A percentile compares a stretch with the other conserved stretches of the same genome.
Conservation (phyloP, 2,329 filamentous ascomycete species). For the Aspergillus persii region DNA sequence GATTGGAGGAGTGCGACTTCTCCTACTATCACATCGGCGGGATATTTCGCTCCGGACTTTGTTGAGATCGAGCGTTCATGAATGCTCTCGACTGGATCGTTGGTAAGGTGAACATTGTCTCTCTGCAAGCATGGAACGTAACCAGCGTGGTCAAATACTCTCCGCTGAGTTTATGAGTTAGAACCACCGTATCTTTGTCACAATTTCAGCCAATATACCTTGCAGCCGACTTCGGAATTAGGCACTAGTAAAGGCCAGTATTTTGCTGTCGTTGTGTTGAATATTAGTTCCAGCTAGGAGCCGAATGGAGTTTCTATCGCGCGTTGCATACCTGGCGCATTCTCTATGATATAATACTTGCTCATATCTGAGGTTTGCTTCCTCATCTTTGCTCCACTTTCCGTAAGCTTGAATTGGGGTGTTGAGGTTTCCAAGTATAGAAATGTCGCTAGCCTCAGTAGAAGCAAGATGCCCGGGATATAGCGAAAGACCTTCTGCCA, state of each 20-base stretch:
- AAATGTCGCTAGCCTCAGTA: slow-evolving; percentile 7
- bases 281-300: neutral
- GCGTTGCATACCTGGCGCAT: slow-evolving; percentile 6
- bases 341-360: slow-evolving; percentile 6
- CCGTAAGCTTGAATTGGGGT: slow-evolving; percentile 2
- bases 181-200: neutral
- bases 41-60: slow-evolving; percentile 1
- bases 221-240: slow-evolving; percentile 17
- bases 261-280: slow-evolving; percentile 3
- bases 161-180: neutral
- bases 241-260: slow-evolving; percentile 18
- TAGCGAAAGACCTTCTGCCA: slow-evolving; percentile 8
- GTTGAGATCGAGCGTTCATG: neutral
- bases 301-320: too few relatives aligned
- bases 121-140: neutral
- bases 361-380: neutral
- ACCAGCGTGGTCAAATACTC: slow-evolving; percentile 8
- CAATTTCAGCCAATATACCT: slow-evolving; percentile 5
- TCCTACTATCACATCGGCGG: slow-evolving; percentile 7
- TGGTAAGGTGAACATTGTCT: neutral
- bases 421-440: slow-evolving; percentile 11
- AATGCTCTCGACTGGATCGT: neutral
- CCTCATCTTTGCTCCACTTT: slow-evolving; percentile 1
- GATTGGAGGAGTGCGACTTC: neutral
- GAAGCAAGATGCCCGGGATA: slow-evolving; percentile 2